Evolutionary conservation across 768 basidiomycete genomes (phyloP), one percentile per base, ranked within the genome.

Genomic region (Mrakia gelida): DNA sequence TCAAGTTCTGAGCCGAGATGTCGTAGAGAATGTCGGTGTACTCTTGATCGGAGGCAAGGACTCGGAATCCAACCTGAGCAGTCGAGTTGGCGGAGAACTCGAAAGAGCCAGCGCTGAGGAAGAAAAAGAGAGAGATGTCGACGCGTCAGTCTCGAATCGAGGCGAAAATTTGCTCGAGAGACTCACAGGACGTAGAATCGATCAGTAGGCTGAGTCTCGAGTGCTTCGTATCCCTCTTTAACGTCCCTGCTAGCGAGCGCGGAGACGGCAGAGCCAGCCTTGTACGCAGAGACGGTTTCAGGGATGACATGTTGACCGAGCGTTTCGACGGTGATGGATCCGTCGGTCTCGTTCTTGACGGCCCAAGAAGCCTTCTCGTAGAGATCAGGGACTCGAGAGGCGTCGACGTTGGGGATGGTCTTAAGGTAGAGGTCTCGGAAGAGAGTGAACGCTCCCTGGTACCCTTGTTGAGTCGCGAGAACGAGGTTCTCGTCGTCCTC

Each of bases 11-110:
- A 4, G 56, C 32, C 5, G 28, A 73, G 1, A 74, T 67, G 65
- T 80, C 78, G 75, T 80, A 81, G 34, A 74, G 52, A 63, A 81
- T 80, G 74, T 81, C 81, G 71, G 81, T 81, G 71, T 79, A 81
- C 76, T 81, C 81, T 23, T 71, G n/a, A 34, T 80, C 80, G 18
- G 79, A 80, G 8, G 80, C 78, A 5, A 81, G 78, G 0, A 81
- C 81, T 28, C 81, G 71, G 72, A 81, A 75, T 2, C 81, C 81
- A 30, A 77, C 80, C 0, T 21, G 34, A n/a, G 52, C 71, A 10
- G 78, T 76, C 34, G 74, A 65, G 63, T 78, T 79, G 73, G 30
- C 54, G 13, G 41, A 28, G 67, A 76, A 79, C 30, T 79, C 79
- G 68, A 80, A 80, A 3, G 77, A 71, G 13, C 61, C 77, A 28